Conservation (phyloP, 768 basidiomycete species). For the Kwoniella dendrophila region DNA sequence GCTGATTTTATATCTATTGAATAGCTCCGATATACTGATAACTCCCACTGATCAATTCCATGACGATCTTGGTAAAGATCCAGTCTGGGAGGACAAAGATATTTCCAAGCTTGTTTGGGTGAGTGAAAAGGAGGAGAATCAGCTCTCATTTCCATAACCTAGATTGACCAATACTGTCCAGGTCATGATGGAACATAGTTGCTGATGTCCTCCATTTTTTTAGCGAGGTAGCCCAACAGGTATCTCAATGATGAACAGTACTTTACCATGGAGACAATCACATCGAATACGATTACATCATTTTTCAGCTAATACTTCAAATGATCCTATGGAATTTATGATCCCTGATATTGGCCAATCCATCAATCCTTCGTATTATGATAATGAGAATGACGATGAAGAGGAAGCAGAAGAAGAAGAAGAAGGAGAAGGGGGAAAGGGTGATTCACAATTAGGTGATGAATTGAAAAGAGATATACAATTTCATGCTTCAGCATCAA, state of each 20-base stretch:
- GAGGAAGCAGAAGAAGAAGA: conserved; percentile 7
- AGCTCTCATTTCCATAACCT: background rate
- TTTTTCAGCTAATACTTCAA: conserved; percentile 45
- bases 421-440: conserved; percentile 18
- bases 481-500: conserved; percentile 9
- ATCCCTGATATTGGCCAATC: conserved; percentile 43
- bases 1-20: background rate
- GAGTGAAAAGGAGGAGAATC: conserved; percentile 3
- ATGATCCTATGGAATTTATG: conserved; percentile 27
- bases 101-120: conserved; percentile 51
- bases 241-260: conserved; percentile 52
- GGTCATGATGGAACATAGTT: background rate
- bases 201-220: background rate
- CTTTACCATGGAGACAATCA: conserved; percentile 46
- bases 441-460: background rate
- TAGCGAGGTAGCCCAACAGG: conserved; percentile 54
- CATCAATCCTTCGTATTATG: background rate
- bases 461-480: background rate
- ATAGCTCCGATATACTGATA: conserved; percentile 55
- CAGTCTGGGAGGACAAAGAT: conserved; percentile 48
- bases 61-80: conserved; percentile 44
- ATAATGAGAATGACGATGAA: no score
- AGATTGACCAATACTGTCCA: background rate
- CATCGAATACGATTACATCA: conserved; percentile 53
- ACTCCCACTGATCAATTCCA: conserved; percentile 54